Conservation (phyloP, 805 yeast genomes). For the Sugiyamaella marilandica region DNA sequence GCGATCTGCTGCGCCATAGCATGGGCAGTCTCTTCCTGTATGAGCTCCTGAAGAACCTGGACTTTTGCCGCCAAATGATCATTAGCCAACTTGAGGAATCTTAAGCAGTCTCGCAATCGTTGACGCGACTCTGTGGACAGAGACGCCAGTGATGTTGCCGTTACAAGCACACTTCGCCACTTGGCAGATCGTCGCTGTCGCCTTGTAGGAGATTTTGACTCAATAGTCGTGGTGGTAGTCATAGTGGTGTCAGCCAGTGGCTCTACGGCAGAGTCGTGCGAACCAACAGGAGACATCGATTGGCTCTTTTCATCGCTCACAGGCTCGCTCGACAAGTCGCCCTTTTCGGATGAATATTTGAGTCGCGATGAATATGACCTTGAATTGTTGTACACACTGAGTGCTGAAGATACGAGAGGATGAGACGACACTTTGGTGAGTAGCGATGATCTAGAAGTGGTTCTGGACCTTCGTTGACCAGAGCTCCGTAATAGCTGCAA, state of each 20-base stretch:
- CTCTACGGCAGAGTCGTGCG: neutral
- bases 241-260: neutral
- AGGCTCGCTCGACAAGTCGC: neutral
- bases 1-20: constrained; percentile 25
- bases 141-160: constrained; percentile 34
- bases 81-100: constrained; percentile 75
- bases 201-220: neutral
- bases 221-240: neutral
- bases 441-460: constrained; percentile 2
- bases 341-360: constrained; percentile 53
- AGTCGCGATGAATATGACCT: constrained; percentile 43
- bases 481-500: constrained; percentile 25
- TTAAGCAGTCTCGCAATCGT: constrained; percentile 71
- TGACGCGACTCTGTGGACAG: constrained; percentile 69
- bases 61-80: constrained; percentile 67
- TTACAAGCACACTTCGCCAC: constrained; percentile 30
- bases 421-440: constrained; percentile 20
- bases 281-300: neutral
- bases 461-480: neutral
- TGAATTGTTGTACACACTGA: constrained; percentile 33
- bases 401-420: constrained; percentile 28
- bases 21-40: constrained; percentile 36
- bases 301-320: neutral
- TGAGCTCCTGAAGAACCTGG: constrained; percentile 51
- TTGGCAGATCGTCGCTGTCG: constrained; percentile 10